These are phyloP conservation scores for Venturiaceae sp. DNA, from an alignment of 2,329 filamentous ascomycete genomes.

Conservation along the genomic window DNA sequence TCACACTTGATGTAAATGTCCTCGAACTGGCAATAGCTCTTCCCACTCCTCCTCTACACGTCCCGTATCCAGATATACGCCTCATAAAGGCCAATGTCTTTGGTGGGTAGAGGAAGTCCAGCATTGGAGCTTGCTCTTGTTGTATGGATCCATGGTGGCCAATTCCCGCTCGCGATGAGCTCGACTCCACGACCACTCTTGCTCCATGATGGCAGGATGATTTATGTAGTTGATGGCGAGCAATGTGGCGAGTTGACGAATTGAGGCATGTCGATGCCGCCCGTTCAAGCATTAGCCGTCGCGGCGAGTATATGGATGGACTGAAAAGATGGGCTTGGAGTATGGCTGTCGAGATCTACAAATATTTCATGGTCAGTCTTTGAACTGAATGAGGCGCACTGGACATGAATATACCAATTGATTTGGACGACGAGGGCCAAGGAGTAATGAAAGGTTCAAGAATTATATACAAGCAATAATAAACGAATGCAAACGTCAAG, in stretches of 20 bases:
- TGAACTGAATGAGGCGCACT: neutral
- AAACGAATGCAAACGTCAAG: too few species aligned
- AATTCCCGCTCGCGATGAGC: neutral
- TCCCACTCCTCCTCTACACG: slow-evolving; percentile 13
- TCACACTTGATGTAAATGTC: neutral
- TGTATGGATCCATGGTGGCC: neutral
- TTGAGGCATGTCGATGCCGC: slow-evolving; percentile 46
- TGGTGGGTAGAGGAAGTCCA: slow-evolving; percentile 39
- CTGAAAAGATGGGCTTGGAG: neutral
- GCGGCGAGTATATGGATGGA: neutral
- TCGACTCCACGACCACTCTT: neutral
- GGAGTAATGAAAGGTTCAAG: neutral
- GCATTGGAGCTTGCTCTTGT: slow-evolving; percentile 14
- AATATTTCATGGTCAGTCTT: too few species aligned
- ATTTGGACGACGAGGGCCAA: too few species aligned
- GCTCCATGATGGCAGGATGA: neutral
- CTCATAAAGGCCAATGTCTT: slow-evolving; percentile 31
- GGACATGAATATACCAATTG: neutral
- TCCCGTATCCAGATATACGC: slow-evolving; percentile 15
- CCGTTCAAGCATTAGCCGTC: slow-evolving; percentile 45
- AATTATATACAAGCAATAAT: too few species aligned
- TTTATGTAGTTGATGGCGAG: slow-evolving; percentile 8
- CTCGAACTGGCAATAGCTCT: slow-evolving; percentile 9
- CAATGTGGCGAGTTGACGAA: slow-evolving; percentile 10
- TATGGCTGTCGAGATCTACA: too few species aligned